Percentiles rank a stretch among this genome's conserved stretches.
These are phyloP conservation scores for Hymenoscyphus scutula DNA, from an alignment of 2,329 filamentous ascomycete genomes.

Conservation along the genomic window DNA sequence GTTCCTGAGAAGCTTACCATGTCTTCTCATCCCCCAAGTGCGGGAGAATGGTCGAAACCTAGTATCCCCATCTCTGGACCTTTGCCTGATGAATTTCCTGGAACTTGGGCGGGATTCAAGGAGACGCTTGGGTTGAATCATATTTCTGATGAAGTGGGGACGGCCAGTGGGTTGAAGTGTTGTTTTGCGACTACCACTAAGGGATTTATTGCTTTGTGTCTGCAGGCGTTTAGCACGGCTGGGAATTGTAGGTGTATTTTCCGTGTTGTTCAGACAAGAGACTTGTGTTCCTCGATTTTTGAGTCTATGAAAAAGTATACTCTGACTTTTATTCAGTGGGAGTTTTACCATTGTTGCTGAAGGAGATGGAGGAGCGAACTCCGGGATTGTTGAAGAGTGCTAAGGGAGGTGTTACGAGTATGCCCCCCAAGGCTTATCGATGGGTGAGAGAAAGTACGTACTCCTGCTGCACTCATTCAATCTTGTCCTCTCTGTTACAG, in stretches of 20 bases:
- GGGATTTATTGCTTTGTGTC: constrained; percentile 65
- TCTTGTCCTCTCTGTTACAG: not conserved
- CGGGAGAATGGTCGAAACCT: constrained; percentile 25
- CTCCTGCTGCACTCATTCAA: not conserved
- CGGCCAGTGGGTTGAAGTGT: constrained; percentile 62
- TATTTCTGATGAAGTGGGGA: constrained; percentile 50
- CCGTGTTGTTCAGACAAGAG: too few species aligned
- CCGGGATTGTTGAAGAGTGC: constrained; percentile 48
- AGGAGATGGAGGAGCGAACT: constrained; percentile 51
- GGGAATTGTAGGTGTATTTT: constrained; percentile 36
- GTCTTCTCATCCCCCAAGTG: constrained; percentile 51
- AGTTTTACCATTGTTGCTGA: constrained; percentile 57
- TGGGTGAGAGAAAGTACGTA: constrained; percentile 64
- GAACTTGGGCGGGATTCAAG: constrained; percentile 42
- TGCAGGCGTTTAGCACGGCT: constrained; percentile 71
- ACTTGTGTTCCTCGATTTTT: too few species aligned
- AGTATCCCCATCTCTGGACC: constrained; percentile 50
- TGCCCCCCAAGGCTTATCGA: constrained; percentile 73
- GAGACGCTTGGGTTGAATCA: constrained; percentile 48
- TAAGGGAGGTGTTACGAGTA: constrained; percentile 54
- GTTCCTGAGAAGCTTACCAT: constrained; percentile 44
- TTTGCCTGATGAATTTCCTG: constrained; percentile 38
- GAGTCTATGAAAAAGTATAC: too few species aligned
- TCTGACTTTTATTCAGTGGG: constrained; percentile 46
- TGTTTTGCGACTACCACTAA: constrained; percentile 62